Evolutionary conservation across 2,329 filamentous ascomycete genomes (phyloP), one percentile per base, ranked within the genome.

Genomic region (Alternaria metachromatica): DNA sequence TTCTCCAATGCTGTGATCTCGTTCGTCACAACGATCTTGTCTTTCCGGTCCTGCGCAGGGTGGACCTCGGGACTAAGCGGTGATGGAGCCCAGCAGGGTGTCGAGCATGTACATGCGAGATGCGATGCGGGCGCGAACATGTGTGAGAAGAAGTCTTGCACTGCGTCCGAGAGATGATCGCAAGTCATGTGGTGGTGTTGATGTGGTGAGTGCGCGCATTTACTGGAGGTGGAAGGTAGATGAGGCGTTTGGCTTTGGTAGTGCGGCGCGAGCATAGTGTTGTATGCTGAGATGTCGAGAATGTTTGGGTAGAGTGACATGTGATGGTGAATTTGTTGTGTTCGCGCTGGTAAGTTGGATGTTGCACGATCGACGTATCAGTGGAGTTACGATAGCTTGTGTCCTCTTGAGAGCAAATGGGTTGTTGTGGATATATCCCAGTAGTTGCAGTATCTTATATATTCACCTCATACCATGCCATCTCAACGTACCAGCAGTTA

Each of bases 81-180:
- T 4, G 5, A 4, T 33, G 54, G 25, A 11, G 48, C 11, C 53
- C 55, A 59, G 28, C 50, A 64, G 8, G 63, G 51, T 20, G 41
- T 50, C 5, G 65, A 62, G 3, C 56, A 62, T 49, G 67, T 68
- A 20, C 68, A 69, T 37, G 66, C 61, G 11, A 60, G 58, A 43
- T 66, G 64, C 15, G 64, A 63, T 5, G 50, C 28, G 5, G 70
- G 70, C 3, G 68, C 65, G 45, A 73, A 68, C 28, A 71, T 55
- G 48, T 69, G 60, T 13, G 63, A 58, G 25, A 72, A 25, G 28
- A 70, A 56, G 53, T 58, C 62, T 37, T 61, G 28, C 33, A 73
- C 57, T 10, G 69, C 44, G 21, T 63, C 61, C 11, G 63, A 48
- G 57, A 67, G 26, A n/a, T 64, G 62, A 11, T 69, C 21, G 26